Evolutionary conservation across 2,329 filamentous ascomycete genomes (phyloP).

Genomic region (Ophiocordyceps sinensis): DNA sequence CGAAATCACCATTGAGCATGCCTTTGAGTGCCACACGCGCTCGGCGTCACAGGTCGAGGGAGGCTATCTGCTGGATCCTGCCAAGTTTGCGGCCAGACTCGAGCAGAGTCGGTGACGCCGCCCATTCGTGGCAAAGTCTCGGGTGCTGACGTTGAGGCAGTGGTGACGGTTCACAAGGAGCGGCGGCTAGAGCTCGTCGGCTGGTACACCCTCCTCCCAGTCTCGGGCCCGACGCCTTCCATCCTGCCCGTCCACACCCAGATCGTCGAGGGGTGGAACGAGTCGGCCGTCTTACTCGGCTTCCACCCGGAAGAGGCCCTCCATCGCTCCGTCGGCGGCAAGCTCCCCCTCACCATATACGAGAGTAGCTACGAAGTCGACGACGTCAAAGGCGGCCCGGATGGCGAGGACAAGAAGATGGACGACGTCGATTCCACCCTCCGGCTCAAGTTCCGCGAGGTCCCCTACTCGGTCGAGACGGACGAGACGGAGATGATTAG

Average conservation of each 20-base stretch:
- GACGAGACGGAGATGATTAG: slow-evolving; percentile 97
- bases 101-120: slow-evolving; percentile 54
- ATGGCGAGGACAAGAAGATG: slow-evolving; percentile 56
- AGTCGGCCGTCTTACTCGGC: slow-evolving; percentile 73
- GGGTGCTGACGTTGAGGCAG: slow-evolving; percentile 26
- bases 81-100: slow-evolving; percentile 64
- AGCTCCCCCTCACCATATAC: slow-evolving; percentile 81
- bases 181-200: slow-evolving; percentile 77
- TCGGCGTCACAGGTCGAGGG: slow-evolving; percentile 31
- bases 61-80: slow-evolving; percentile 46
- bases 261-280: slow-evolving; percentile 61
- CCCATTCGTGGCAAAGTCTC: background rate
- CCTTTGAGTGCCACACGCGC: slow-evolving; percentile 63
- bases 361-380: slow-evolving; percentile 72
- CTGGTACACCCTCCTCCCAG: slow-evolving; percentile 72
- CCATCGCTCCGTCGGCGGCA: slow-evolving; percentile 50
- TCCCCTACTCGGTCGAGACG: slow-evolving; percentile 81
- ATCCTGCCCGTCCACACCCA: slow-evolving; percentile 66
- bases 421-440: slow-evolving; percentile 45
- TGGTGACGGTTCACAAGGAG: slow-evolving; percentile 77
- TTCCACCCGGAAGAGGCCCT: slow-evolving; percentile 59
- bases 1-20: slow-evolving; percentile 82
- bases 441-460: slow-evolving; percentile 63
- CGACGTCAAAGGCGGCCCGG: slow-evolving; percentile 29
- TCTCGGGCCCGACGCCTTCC: slow-evolving; percentile 53